These are phyloP conservation scores for Fistulifera pelliculosa DNA, from an alignment of 108 stramenopile genomes.

Conservation along the genomic window DNA sequence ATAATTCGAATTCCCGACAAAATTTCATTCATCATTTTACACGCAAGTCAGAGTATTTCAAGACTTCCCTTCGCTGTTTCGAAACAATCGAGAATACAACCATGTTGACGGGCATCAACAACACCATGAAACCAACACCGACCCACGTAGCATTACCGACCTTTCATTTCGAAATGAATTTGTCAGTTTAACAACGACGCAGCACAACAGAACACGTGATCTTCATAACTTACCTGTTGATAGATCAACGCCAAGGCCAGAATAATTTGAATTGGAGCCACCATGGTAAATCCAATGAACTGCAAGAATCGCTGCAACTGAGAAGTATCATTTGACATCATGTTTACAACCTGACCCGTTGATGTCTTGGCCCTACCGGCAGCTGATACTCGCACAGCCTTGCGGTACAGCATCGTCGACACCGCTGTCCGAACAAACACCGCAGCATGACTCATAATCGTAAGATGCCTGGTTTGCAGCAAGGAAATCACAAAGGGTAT, in stretches of 20 bases:
- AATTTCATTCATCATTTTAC: constrained; percentile 91
- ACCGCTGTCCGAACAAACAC: constrained; percentile 78
- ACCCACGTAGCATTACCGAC: constrained; percentile 85
- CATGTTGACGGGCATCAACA: constrained; percentile 73
- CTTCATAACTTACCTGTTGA: constrained; percentile 34
- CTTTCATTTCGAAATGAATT: constrained; percentile 6
- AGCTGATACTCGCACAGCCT: constrained; percentile 62
- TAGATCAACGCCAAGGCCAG: constrained; percentile 73
- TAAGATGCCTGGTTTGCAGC: constrained; percentile 57
- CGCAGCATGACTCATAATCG: constrained; percentile 69
- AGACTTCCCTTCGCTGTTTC: constrained; percentile 72
- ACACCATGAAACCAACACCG: constrained; percentile 90
- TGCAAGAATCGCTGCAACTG: constrained; percentile 88
- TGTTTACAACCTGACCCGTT: constrained; percentile 87
- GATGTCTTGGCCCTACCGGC: constrained; percentile 63
- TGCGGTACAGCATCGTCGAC: constrained; percentile 62
- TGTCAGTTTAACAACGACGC: background rate
- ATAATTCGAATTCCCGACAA: constrained; percentile 91
- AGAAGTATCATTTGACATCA: constrained; percentile 91
- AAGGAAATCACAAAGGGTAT: constrained; percentile 60
- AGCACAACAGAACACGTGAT: background rate
- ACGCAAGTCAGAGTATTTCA: constrained; percentile 79
- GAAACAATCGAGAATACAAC: constrained; percentile 58
- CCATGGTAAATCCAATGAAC: constrained; percentile 74
- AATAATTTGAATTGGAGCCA: constrained; percentile 77